Evolutionary conservation across 2,329 filamentous ascomycete genomes (phyloP).

Genomic region (Achaetomium macrosporum): DNA sequence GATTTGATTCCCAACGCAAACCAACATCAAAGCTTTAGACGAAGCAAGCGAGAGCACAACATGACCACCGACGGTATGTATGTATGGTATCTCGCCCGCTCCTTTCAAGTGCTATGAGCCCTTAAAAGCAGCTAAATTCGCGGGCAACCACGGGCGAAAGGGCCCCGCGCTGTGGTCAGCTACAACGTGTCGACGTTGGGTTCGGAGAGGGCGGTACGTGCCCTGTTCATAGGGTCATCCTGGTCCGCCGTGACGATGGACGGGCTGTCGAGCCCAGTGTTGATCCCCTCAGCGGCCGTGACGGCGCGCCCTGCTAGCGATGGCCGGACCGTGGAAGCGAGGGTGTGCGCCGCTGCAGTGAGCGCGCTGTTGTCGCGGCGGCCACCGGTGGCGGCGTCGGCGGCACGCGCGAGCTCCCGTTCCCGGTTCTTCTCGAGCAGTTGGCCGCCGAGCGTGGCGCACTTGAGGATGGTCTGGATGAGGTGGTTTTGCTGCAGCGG

Average conservation of each 20-base stretch:
- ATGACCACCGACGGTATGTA: neutral
- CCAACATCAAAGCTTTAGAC: neutral
- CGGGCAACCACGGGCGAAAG: neutral
- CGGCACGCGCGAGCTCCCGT: slow-evolving; percentile 48
- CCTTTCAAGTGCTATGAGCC: slow-evolving; percentile 12
- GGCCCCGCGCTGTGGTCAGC: slow-evolving; percentile 11
- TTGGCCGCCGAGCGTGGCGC: slow-evolving; percentile 81
- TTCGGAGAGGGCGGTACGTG: slow-evolving; percentile 45
- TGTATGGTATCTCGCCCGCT: neutral
- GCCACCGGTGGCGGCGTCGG: slow-evolving; percentile 41
- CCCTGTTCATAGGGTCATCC: slow-evolving; percentile 51
- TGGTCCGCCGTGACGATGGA: slow-evolving; percentile 54
- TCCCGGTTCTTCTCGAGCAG: slow-evolving; percentile 71
- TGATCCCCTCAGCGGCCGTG: slow-evolving; percentile 60
- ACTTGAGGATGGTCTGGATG: slow-evolving; percentile 96
- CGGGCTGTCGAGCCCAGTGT: slow-evolving; percentile 56
- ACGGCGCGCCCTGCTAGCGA: slow-evolving; percentile 54
- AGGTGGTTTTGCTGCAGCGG: slow-evolving; percentile 94
- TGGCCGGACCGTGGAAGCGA: slow-evolving; percentile 39
- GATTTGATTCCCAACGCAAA: too few relatives aligned
- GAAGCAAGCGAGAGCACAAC: neutral
- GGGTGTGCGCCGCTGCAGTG: slow-evolving; percentile 15
- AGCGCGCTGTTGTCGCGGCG: slow-evolving; percentile 30
- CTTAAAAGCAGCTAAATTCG: slow-evolving; percentile 13
- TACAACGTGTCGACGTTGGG: slow-evolving; percentile 25